A percentile compares a stretch with the other conserved stretches of the same genome.
Conservation (phyloP, 1,284 basidiomycete species). For the Trametes sp. region DNA sequence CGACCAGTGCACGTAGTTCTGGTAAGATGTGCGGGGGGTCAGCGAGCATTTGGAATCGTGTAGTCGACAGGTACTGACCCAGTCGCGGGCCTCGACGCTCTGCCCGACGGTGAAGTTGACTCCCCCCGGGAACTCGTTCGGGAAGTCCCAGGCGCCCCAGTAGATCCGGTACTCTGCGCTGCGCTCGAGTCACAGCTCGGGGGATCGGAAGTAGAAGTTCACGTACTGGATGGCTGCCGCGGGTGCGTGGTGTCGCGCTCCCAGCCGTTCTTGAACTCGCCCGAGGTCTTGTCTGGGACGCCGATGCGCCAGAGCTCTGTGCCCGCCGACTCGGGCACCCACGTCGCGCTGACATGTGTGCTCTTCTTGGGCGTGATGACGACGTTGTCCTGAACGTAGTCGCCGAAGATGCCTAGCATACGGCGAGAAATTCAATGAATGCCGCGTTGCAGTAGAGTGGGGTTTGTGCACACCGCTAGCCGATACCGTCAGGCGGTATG, state of each 20-base stretch:
- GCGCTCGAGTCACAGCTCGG: too few species aligned
- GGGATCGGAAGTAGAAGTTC: too few species aligned
- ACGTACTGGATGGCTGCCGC: constrained; percentile 33
- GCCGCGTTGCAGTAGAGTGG: too few species aligned
- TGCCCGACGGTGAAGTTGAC: constrained; percentile 42
- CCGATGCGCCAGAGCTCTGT: constrained; percentile 41
- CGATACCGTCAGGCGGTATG: constrained; percentile 39
- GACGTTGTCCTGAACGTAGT: constrained; percentile 38
- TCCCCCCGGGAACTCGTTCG: constrained; percentile 39
- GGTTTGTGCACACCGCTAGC: constrained; percentile 30
- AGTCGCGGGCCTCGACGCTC: constrained; percentile 36
- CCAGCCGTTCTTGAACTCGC: constrained; percentile 34
- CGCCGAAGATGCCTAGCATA: constrained; percentile 43
- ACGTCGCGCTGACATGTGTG: constrained; percentile 28
- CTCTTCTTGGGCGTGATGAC: constrained; percentile 30
- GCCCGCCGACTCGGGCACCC: constrained; percentile 38
- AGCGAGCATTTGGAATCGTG: too few species aligned
- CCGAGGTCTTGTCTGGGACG: constrained; percentile 36
- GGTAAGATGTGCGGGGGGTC: not conserved
- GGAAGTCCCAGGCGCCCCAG: constrained; percentile 43
- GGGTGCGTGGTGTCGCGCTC: constrained; percentile 36
- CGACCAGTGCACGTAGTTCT: constrained; percentile 43
- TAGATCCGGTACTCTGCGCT: constrained; percentile 39
- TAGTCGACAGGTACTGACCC: constrained; percentile 8
- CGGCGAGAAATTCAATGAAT: too few species aligned